A percentile compares a stretch with the other conserved stretches of the same genome.
These are phyloP conservation scores for Limnanthes douglasii DNA, from an alignment of 345 rosid genomes.

Conservation along the genomic window DNA sequence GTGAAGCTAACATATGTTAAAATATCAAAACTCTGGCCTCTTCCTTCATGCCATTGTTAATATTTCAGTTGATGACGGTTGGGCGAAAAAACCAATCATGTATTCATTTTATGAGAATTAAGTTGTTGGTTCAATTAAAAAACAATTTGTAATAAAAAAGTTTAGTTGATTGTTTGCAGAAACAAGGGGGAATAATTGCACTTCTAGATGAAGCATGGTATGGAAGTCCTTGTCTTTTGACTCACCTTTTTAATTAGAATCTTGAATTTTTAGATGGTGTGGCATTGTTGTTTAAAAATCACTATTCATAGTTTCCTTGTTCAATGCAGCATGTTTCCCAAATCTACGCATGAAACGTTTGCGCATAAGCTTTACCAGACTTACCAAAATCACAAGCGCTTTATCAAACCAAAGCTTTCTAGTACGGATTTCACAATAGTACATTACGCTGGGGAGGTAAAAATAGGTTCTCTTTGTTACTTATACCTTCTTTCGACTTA, in stretches of 20 bases:
- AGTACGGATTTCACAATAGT: conserved; percentile 73
- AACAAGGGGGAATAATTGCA: conserved; percentile 89
- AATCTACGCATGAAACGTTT: conserved; percentile 83
- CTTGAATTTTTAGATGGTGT: too few species aligned
- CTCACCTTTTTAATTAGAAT: too few species aligned
- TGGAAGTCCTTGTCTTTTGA: conserved; percentile 9
- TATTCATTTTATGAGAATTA: too few species aligned
- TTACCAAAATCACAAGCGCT: conserved; percentile 54
- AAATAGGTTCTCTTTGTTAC: conserved; percentile 5
- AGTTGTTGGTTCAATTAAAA: too few species aligned
- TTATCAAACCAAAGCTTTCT: conserved; percentile 92
- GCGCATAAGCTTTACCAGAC: conserved; percentile 90
- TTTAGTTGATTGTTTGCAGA: conserved; percentile 23
- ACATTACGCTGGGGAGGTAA: conserved; percentile 94
- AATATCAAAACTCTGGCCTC: neutral
- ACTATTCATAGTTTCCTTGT: conserved; percentile 8
- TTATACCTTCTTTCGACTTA: neutral
- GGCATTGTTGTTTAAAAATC: too few species aligned
- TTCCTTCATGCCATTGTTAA: neutral
- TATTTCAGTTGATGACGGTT: too few species aligned
- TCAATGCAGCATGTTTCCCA: conserved; percentile 82
- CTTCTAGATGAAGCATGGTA: conserved; percentile 98
- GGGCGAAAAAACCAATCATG: too few species aligned
- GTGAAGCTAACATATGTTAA: neutral
- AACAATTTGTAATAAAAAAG: too few species aligned